These are phyloP conservation scores for Anthracocystis panici-leucophaei DNA, from an alignment of 1,284 basidiomycete species.

Conservation along the genomic window DNA sequence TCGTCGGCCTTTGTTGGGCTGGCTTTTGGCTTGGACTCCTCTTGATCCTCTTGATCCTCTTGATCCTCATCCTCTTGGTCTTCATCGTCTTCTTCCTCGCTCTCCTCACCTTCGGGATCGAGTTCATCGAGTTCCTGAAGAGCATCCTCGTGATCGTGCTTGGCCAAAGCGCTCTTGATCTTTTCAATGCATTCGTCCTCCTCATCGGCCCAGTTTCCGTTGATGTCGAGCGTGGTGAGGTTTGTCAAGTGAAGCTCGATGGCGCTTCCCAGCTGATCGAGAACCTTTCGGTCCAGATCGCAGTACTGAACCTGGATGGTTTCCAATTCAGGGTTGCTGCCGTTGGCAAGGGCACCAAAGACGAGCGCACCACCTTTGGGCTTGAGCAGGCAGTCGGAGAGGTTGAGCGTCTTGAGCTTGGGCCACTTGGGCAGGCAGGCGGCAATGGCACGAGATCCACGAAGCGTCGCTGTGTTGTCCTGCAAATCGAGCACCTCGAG, in stretches of 20 bases:
- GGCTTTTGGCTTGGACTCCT: constrained; percentile 11
- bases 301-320: constrained; percentile 65
- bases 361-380: constrained; percentile 71
- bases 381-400: constrained; percentile 91
- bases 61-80: constrained; percentile 35
- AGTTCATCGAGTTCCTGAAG: constrained; percentile 66
- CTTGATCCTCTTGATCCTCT: constrained; percentile 26
- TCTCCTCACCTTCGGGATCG: constrained; percentile 67
- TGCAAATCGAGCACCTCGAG: constrained; percentile 89
- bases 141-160: constrained; percentile 59
- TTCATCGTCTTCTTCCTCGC: constrained; percentile 57
- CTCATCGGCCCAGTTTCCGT: constrained; percentile 69
- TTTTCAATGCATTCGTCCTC: constrained; percentile 65
- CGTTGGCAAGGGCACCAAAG: constrained; percentile 55
- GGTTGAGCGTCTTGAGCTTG: constrained; percentile 80
- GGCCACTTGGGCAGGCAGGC: constrained; percentile 79
- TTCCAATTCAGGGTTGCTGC: constrained; percentile 56
- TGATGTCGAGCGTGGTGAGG: constrained; percentile 63
- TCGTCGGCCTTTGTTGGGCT: constrained; percentile 27
- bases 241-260: constrained; percentile 52
- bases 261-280: constrained; percentile 56
- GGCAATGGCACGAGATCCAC: constrained; percentile 82
- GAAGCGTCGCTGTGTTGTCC: constrained; percentile 90
- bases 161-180: constrained; percentile 60
- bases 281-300: constrained; percentile 62